phyloP scores from a whole-genome alignment of 495 filamentous ascomycete genomes.

The Neurospora sp. region DNA sequence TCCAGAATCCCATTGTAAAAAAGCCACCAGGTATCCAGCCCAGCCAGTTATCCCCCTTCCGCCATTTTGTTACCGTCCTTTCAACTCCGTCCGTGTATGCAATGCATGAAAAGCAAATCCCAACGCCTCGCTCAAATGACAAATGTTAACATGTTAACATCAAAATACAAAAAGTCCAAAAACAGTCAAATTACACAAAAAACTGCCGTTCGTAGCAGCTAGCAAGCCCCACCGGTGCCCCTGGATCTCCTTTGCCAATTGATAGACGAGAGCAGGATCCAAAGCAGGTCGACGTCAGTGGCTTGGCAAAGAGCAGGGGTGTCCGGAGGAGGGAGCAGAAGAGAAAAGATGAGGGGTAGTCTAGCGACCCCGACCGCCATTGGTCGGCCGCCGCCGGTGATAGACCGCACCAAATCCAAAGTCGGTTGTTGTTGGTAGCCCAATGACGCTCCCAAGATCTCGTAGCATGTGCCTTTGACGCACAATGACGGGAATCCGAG shows the following conservation, averaged over 20 bases:
- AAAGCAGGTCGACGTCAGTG: conserved; percentile 15
- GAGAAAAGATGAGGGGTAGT: neutral
- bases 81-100: neutral
- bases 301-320: conserved; percentile 7
- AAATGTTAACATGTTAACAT: neutral
- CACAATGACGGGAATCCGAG: neutral
- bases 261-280: conserved; percentile 1
- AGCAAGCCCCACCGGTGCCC: neutral
- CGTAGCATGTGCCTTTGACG: neutral
- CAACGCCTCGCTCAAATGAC: neutral
- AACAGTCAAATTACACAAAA: neutral
- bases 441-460: neutral
- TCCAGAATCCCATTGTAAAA: neutral
- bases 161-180: neutral
- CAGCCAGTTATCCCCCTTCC: neutral
- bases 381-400: neutral
- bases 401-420: neutral
- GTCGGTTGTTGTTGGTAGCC: neutral
- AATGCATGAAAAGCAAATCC: neutral
- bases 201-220: neutral
- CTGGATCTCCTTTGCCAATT: neutral
- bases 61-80: neutral
- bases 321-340: neutral
- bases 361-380: neutral
- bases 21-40: neutral